These are phyloP conservation scores for Zygosaccharomyces siamensis DNA, from an alignment of 805 yeast genomes.

Conservation along the genomic window DNA sequence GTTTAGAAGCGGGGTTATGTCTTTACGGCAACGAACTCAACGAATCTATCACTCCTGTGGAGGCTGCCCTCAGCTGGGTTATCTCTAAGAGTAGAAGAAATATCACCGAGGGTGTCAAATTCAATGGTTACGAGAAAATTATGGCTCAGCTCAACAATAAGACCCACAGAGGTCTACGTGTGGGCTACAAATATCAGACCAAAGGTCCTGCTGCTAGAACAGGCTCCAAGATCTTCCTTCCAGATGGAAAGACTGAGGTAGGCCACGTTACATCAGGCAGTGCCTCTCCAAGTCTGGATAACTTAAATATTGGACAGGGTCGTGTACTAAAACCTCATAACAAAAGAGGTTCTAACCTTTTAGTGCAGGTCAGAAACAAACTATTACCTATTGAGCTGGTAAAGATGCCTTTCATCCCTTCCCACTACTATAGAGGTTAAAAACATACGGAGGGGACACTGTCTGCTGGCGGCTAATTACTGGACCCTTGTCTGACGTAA, in stretches of 20 bases:
- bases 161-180: constrained; percentile 52
- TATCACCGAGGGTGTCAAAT: constrained; percentile 35
- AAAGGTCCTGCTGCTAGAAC: constrained; percentile 93
- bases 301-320: constrained; percentile 84
- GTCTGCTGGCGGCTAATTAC: neutral
- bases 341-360: constrained; percentile 68
- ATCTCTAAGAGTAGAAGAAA: constrained; percentile 74
- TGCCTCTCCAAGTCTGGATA: constrained; percentile 63
- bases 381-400: constrained; percentile 67
- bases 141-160: constrained; percentile 68
- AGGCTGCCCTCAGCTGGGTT: constrained; percentile 86
- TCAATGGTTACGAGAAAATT: constrained; percentile 74
- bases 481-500: too few relatives aligned
- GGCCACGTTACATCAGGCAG: constrained; percentile 54
- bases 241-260: constrained; percentile 51
- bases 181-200: constrained; percentile 58
- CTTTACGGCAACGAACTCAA: constrained; percentile 88
- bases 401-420: constrained; percentile 79
- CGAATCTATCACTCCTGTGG: constrained; percentile 78
- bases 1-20: constrained; percentile 98
- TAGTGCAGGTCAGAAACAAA: constrained; percentile 81
- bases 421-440: constrained; percentile 56
- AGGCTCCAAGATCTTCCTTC: constrained; percentile 58
- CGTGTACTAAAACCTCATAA: constrained; percentile 66
- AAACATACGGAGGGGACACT: neutral